phyloP scores from a whole-genome alignment of 192 early-diverging fungal genomes.

The Coemansia sp. region DNA sequence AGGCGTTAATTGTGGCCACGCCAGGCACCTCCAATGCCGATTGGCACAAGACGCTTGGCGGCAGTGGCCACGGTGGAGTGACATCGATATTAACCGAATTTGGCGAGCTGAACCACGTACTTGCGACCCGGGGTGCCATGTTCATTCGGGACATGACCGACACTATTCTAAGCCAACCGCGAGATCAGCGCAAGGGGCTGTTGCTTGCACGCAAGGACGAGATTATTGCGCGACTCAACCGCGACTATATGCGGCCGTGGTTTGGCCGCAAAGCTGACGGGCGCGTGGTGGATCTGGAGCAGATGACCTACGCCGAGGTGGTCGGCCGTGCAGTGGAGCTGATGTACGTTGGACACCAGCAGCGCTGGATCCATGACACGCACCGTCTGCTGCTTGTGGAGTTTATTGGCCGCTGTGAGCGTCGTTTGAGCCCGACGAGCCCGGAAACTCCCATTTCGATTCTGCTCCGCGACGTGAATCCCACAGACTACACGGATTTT shows the following conservation, averaged over 20 bases:
- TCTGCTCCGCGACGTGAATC: background rate
- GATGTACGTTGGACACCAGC: slow-evolving; percentile 66
- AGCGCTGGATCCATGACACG: slow-evolving; percentile 75
- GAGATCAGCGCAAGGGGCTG: slow-evolving; percentile 68
- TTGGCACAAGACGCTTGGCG: slow-evolving; percentile 82
- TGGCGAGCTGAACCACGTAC: slow-evolving; percentile 89
- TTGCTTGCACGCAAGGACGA: slow-evolving; percentile 72
- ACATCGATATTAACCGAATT: slow-evolving; percentile 82
- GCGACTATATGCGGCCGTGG: slow-evolving; percentile 89
- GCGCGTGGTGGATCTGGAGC: slow-evolving; percentile 70
- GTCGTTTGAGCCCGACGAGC: background rate
- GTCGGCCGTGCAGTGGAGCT: slow-evolving; percentile 74
- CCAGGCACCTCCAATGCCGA: slow-evolving; percentile 72
- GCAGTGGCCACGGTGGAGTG: slow-evolving; percentile 72
- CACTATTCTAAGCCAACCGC: slow-evolving; percentile 74
- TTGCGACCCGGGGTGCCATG: slow-evolving; percentile 76
- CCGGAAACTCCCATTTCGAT: background rate
- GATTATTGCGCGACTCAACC: slow-evolving; percentile 85
- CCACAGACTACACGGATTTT: slow-evolving; percentile 11
- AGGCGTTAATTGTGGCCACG: slow-evolving; percentile 79
- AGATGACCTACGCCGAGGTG: slow-evolving; percentile 92
- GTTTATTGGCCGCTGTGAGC: slow-evolving; percentile 61
- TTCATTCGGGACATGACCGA: slow-evolving; percentile 80
- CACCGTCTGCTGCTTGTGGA: slow-evolving; percentile 69
- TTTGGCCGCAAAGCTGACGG: slow-evolving; percentile 82